These are phyloP conservation scores for Zymoseptoria pseudotritici DNA, from an alignment of 2,329 filamentous ascomycete genomes.

Conservation along the genomic window DNA sequence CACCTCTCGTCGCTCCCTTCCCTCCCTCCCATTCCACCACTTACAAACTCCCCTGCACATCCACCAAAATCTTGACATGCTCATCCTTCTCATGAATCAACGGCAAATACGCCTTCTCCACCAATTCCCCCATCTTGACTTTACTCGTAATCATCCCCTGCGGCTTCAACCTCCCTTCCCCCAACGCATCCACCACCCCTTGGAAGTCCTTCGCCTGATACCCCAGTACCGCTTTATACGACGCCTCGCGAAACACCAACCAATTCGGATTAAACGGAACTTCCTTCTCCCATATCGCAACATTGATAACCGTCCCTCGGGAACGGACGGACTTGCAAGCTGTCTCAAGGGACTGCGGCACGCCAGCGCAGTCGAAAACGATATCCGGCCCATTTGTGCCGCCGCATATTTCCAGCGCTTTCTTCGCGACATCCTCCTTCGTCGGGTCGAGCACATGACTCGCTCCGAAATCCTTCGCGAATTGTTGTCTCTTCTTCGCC, in stretches of 20 bases:
- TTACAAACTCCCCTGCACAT: conserved; percentile 25
- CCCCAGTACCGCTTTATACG: conserved; percentile 43
- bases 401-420: conserved; percentile 40
- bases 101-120: conserved; percentile 51
- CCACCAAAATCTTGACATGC: conserved; percentile 57
- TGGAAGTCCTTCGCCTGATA: conserved; percentile 50
- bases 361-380: conserved; percentile 56
- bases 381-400: conserved; percentile 48
- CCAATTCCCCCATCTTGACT: conserved; percentile 49
- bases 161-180: conserved; percentile 39
- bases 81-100: conserved; percentile 54
- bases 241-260: conserved; percentile 47
- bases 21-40: no score
- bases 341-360: conserved; percentile 37
- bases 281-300: conserved; percentile 56
- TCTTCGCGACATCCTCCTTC: conserved; percentile 43
- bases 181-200: conserved; percentile 43
- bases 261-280: conserved; percentile 49
- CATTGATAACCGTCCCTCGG: conserved; percentile 53
- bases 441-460: conserved; percentile 48
- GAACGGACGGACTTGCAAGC: conserved; percentile 45
- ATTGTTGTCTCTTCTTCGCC: conserved; percentile 42
- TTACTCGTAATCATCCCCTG: conserved; percentile 54
- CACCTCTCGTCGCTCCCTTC: no score
- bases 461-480: conserved; percentile 50